Evolutionary conservation across 78 protist species (phyloP), one percentile per base, ranked within the genome.

Genomic region (Salpingoeca rosetta): DNA sequence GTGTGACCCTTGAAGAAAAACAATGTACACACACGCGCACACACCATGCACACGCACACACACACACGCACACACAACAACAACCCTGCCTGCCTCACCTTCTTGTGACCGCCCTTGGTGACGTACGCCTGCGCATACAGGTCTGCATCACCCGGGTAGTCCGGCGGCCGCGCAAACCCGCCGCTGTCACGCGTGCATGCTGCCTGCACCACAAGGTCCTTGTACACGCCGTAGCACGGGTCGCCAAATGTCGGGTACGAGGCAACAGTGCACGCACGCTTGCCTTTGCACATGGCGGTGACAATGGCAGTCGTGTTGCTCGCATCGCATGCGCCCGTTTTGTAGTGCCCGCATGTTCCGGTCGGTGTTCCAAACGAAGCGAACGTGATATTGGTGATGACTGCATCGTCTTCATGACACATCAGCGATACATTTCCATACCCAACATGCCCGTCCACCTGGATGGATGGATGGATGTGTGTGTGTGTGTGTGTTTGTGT

Each of bases 291-390:
- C 56, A 7, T 11, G 39, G 12, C 22, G 10, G 7, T 10, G 65
- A n/a, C 83, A 28, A 7, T 26, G 40, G 36, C 45, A 3, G 56
- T 35, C 56, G 22, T 44, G 22, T 45, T n/a, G 38, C n/a, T 7
- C 17, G 83, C 83, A 80, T 80, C 36, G 45, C 83, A 77, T 7
- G 76, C 12, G 36, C 36, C 83, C 7, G 11, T 10, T 38, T 26
- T 7, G 22, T 80, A 80, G 25, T 80, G 11, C 11, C 43, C 56
- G 65, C 83, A 80, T 11, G 56, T 26, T 10, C 83, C 83, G 17
- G 83, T 80, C 25, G 83, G 83, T 11, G 83, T 80, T 7, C 83
- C 83, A 28, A 28, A 80, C 11, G n/a, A 10, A 38, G 83, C 83
- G 22, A 80, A 80, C 56, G 7, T 10, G 22, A 80, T 22, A 35